Conservation (phyloP, 805 yeast genomes). For the Sugiyamaella lignohabitans region DNA sequence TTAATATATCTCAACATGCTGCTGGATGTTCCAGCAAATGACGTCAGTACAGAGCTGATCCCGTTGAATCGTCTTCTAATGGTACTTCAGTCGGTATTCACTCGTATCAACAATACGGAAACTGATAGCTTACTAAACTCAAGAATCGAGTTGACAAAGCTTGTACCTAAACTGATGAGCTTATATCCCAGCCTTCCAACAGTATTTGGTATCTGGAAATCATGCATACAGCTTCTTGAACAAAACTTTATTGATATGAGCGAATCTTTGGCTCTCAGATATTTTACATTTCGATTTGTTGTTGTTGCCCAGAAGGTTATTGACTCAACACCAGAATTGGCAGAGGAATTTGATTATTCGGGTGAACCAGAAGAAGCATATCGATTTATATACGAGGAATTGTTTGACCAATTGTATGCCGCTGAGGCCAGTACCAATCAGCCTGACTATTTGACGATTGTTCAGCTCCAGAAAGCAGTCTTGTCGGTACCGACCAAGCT, state of each 20-base stretch:
- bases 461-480: constrained; percentile 11
- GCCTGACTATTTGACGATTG: constrained; percentile 5
- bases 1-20: constrained; percentile 41
- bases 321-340: constrained; percentile 27
- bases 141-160: constrained; percentile 46
- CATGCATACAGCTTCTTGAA: constrained; percentile 15
- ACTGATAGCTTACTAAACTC: constrained; percentile 47
- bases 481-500: constrained; percentile 8
- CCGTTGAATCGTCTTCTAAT: constrained; percentile 60
- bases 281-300: constrained; percentile 42
- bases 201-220: constrained; percentile 10
- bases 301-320: constrained; percentile 23
- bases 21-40: constrained; percentile 38
- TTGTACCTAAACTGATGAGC: constrained; percentile 30
- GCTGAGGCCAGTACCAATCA: constrained; percentile 10
- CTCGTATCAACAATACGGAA: constrained; percentile 58
- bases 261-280: constrained; percentile 36
- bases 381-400: constrained; percentile 28
- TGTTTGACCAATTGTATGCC: constrained; percentile 35
- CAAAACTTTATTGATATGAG: constrained; percentile 14
- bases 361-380: constrained; percentile 33
- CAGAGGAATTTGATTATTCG: constrained; percentile 33
- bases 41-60: constrained; percentile 38
- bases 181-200: constrained; percentile 16
- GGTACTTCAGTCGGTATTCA: constrained; percentile 47